Evolutionary conservation across 768 basidiomycete species (phyloP), one percentile per base, ranked within the genome.

Genomic region (Pulveroboletus sp.): DNA sequence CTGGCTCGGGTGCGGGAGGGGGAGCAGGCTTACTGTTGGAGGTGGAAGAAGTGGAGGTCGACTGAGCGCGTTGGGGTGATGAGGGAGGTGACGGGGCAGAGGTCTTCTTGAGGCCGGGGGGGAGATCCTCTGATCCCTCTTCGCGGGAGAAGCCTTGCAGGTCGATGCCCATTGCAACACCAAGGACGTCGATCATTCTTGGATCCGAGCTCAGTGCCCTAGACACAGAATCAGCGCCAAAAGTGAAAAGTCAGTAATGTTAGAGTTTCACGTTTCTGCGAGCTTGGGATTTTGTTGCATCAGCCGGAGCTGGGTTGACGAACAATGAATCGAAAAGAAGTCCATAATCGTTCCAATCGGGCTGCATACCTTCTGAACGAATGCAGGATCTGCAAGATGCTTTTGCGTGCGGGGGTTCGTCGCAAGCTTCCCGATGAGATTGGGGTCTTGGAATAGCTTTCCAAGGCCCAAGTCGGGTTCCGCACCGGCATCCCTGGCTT

Each of bases 151-250:
- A 86, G 49, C 86, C 91, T 69, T 89, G 84, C 70, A 97, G 80
- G 70, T 97, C 92, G 58, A 97, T 78, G 31, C 92, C 92, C 87
- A 97, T 91, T 49, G 91, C 78, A 10, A 83, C 94, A 52, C 94
- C 94, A 39, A 97, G 75, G 14, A 93, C 93, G 63, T 90, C 86
- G 67, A 93, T 90, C 91, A 96, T 93, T 51, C 94, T 81, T 32
- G 94, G 83, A 69, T 97, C 94, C 35, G 47, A 50, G 53, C 81
- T 72, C 58, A 89, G 66, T 60, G 81, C 77, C 39, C 79, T 82
- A 56, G 17, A 57, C 6, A 44, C 10, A 28, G 14, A 21, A 35
- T 62, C 33, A 64, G 54, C 15, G 24, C 35, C 39, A n/a, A 14
- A 28, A 7, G 31, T 8, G 9, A 17, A 30, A 44, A n/a, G 27